phyloP scores from a whole-genome alignment of 2,329 filamentous ascomycete species.

The Xylariomycetidae sp. region DNA sequence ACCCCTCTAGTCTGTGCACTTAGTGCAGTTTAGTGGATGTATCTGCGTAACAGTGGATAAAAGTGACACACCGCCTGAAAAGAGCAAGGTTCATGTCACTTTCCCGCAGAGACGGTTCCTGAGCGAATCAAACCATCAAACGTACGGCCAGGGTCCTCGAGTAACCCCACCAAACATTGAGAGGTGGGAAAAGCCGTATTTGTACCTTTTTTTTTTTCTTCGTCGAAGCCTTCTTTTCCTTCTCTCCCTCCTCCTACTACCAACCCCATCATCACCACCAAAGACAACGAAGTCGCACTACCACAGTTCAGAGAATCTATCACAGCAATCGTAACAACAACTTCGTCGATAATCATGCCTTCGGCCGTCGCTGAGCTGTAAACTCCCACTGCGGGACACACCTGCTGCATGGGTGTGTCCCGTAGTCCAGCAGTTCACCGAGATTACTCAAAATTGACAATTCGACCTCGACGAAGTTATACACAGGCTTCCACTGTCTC shows the following conservation, averaged over 20 bases:
- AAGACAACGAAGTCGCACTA: slow-evolving; percentile 66
- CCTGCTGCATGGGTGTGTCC: slow-evolving; percentile 52
- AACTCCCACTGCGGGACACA: slow-evolving; percentile 75
- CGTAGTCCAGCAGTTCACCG: slow-evolving; percentile 85
- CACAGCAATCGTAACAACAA: slow-evolving; percentile 37
- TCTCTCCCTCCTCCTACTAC: slow-evolving; percentile 29
- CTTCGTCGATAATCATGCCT: slow-evolving; percentile 72
- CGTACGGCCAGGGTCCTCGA: too few species aligned
- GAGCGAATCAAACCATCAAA: too few species aligned
- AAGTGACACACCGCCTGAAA: too few species aligned
- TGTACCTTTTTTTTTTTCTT: too few species aligned
- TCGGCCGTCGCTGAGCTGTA: slow-evolving; percentile 87
- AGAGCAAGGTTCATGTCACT: too few species aligned
- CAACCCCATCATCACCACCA: slow-evolving; percentile 30
- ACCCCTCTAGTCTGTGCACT: too few species aligned
- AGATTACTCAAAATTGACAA: slow-evolving; percentile 53
- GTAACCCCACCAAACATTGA: too few species aligned
- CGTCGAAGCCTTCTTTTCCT: slow-evolving; percentile 20
- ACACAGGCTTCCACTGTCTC: slow-evolving; percentile 50
- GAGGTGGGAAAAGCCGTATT: too few species aligned
- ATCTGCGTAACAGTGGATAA: too few species aligned
- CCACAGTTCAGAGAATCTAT: slow-evolving; percentile 19
- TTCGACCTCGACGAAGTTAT: slow-evolving; percentile 60
- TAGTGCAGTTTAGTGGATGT: too few species aligned
- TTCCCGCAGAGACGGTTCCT: too few species aligned